phyloP scores from a whole-genome alignment of 1,139 yeast species.

The Insectozyma bohioensis region DNA sequence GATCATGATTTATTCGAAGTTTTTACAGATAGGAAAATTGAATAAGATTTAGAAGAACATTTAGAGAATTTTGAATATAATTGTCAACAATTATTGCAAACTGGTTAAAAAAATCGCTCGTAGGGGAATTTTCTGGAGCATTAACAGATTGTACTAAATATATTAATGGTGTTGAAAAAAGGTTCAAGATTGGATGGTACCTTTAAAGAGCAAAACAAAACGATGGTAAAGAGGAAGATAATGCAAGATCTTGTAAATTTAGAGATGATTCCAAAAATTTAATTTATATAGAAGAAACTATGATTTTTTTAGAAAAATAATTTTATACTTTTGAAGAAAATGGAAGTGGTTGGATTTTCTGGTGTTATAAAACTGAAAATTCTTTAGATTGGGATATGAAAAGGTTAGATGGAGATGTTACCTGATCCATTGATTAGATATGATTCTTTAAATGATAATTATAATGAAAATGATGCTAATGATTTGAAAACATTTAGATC shows the following conservation, averaged over 20 bases:
- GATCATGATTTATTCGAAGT: slow-evolving; percentile 29
- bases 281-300: slow-evolving; percentile 16
- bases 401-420: slow-evolving; percentile 11
- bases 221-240: no score
- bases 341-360: slow-evolving; percentile 25
- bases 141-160: slow-evolving; percentile 27
- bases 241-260: slow-evolving; percentile 20
- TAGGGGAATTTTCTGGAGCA: slow-evolving; percentile 30
- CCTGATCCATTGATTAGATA: slow-evolving; percentile 14
- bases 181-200: slow-evolving; percentile 27
- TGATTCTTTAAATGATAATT: no score
- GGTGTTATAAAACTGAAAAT: slow-evolving; percentile 27
- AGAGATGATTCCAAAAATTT: slow-evolving; percentile 18
- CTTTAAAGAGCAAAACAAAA: slow-evolving; percentile 9
- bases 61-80: slow-evolving; percentile 14
- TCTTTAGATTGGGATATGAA: slow-evolving; percentile 25
- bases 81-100: slow-evolving; percentile 17
- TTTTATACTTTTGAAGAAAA: slow-evolving; percentile 19
- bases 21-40: slow-evolving; percentile 20
- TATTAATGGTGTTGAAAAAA: slow-evolving; percentile 25
- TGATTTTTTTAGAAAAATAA: slow-evolving; percentile 20
- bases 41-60: slow-evolving; percentile 18
- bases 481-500: no score
- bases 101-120: slow-evolving; percentile 21
- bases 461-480: no score